These are phyloP conservation scores for Hypoxylon sp. DNA, from an alignment of 2,329 filamentous ascomycete genomes.

Conservation along the genomic window DNA sequence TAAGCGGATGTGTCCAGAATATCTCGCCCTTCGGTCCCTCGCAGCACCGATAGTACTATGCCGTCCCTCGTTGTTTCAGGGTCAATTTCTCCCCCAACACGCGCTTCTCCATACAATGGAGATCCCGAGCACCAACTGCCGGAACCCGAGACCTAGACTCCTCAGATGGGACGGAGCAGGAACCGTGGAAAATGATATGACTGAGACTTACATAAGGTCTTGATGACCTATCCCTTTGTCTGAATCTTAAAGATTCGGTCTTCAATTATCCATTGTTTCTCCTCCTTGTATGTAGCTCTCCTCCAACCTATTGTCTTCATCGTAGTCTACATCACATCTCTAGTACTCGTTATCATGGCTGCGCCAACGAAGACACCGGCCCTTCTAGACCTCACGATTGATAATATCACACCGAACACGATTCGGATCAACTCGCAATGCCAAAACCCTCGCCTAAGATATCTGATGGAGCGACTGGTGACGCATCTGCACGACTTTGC, in stretches of 20 bases:
- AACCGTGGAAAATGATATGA: slow-evolving; percentile 39
- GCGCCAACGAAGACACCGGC: slow-evolving; percentile 57
- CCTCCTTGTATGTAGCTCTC: not conserved
- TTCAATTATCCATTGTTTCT: slow-evolving; percentile 5
- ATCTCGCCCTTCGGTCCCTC: slow-evolving; percentile 12
- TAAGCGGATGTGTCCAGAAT: not conserved
- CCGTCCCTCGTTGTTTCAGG: slow-evolving; percentile 26
- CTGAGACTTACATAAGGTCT: slow-evolving; percentile 51
- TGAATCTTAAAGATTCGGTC: not conserved
- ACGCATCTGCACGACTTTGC: slow-evolving; percentile 87
- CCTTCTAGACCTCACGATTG: slow-evolving; percentile 79
- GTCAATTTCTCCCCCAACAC: slow-evolving; percentile 45
- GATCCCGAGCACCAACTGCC: slow-evolving; percentile 46
- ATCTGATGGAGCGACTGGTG: slow-evolving; percentile 80
- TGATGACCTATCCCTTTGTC: slow-evolving; percentile 18
- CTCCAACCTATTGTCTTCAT: not conserved
- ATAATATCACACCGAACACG: slow-evolving; percentile 85
- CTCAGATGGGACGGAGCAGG: slow-evolving; percentile 19
- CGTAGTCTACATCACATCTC: not conserved
- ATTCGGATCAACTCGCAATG: slow-evolving; percentile 81
- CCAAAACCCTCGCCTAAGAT: slow-evolving; percentile 75
- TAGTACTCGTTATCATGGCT: slow-evolving; percentile 43
- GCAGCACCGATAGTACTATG: slow-evolving; percentile 11
- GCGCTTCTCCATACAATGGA: slow-evolving; percentile 8
- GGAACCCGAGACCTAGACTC: slow-evolving; percentile 23